Percentiles rank a stretch among this genome's conserved stretches.
phyloP scores from a whole-genome alignment of 306 rosid genomes.

The Pyrus pyrifolia region DNA sequence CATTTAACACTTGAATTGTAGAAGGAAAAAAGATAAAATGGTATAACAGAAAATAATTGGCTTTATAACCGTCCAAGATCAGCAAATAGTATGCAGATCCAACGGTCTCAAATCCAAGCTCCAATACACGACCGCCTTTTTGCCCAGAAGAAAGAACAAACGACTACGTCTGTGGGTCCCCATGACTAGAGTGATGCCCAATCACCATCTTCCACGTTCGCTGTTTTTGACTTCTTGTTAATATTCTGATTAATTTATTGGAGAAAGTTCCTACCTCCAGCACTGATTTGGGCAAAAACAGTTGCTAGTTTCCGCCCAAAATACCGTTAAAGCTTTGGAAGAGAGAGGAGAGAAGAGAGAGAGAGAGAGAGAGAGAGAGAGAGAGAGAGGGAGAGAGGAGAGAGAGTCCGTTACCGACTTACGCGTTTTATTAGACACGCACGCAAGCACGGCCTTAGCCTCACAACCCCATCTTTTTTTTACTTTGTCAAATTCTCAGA shows the following conservation, averaged over 20 bases:
- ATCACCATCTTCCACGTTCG: neutral
- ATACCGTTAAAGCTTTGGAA: neutral
- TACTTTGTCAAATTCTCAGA: conserved; percentile 5
- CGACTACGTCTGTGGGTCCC: too few species aligned
- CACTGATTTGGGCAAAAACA: neutral
- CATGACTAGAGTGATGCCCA: neutral
- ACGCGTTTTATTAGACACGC: neutral
- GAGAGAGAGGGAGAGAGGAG: neutral
- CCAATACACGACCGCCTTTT: too few species aligned
- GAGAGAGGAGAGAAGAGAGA: neutral
- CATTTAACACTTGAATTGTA: too few species aligned
- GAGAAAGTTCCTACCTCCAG: neutral
- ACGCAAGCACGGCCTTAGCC: neutral
- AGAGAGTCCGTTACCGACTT: neutral
- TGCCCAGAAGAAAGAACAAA: too few species aligned
- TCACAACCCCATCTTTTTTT: neutral
- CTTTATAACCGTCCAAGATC: too few species aligned
- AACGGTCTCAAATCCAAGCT: too few species aligned
- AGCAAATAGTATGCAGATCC: too few species aligned
- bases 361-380: neutral
- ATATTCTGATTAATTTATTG: neutral
- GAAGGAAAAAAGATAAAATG: too few species aligned
- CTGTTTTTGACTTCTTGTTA: neutral
- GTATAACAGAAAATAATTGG: too few species aligned
- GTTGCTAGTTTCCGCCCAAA: conserved; percentile 19